Conservation (phyloP, 2,329 filamentous ascomycete species). For the Davidsoniella australis region DNA sequence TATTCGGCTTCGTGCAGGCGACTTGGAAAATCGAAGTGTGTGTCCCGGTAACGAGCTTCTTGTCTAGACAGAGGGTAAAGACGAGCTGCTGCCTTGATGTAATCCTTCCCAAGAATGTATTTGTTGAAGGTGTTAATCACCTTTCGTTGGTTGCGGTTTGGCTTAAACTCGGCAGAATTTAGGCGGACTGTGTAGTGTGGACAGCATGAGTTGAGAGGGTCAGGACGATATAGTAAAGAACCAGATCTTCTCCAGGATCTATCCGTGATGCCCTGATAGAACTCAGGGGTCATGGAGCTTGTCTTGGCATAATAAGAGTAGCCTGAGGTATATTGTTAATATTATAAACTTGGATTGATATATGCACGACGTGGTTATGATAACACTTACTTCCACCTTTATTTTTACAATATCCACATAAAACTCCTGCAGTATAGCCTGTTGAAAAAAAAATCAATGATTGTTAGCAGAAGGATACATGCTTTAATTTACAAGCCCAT, state of each 20-base stretch:
- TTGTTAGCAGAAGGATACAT: too few relatives aligned
- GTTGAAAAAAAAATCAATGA: not conserved
- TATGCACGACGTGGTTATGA: not conserved
- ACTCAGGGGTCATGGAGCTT: conserved; percentile 40
- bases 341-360: conserved; percentile 14
- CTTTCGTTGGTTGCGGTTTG: conserved; percentile 57
- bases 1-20: conserved; percentile 55
- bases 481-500: too few relatives aligned
- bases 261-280: conserved; percentile 58
- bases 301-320: conserved; percentile 56
- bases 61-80: conserved; percentile 51
- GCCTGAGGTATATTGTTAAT: conserved; percentile 28
- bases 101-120: conserved; percentile 50
- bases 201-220: conserved; percentile 68
- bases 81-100: conserved; percentile 45
- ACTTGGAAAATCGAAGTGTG: conserved; percentile 48
- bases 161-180: conserved; percentile 45
- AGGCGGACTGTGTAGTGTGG: conserved; percentile 76
- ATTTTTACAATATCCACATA: conserved; percentile 7
- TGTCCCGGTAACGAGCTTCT: conserved; percentile 44
- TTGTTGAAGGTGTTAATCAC: conserved; percentile 61
- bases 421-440: conserved; percentile 3
- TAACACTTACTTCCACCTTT: conserved; percentile 6
- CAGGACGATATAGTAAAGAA: conserved; percentile 57
- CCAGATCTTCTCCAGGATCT: conserved; percentile 64